Conservation (phyloP, 768 basidiomycete species). For the Kondoa subrosea region DNA sequence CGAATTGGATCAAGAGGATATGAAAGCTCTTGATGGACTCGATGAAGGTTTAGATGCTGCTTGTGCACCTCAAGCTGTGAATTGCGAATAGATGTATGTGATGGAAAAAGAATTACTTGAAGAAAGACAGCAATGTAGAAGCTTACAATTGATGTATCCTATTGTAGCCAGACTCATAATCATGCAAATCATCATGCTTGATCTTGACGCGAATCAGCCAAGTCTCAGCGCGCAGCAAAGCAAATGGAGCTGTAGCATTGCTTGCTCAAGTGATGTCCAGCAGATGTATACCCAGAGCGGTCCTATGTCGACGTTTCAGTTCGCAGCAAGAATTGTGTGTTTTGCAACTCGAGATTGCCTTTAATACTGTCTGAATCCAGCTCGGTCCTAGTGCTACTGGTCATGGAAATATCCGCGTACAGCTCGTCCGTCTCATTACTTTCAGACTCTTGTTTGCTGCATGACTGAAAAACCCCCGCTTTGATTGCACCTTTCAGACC, state of each 20-base stretch:
- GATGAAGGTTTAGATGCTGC: constrained; percentile 41
- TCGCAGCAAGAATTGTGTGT: background rate
- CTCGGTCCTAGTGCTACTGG: background rate
- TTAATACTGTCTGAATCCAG: no score
- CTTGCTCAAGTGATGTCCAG: no score
- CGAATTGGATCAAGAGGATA: constrained; percentile 49
- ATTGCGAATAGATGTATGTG: background rate
- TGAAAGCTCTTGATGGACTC: constrained; percentile 48
- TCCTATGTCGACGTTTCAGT: background rate
- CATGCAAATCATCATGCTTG: no score
- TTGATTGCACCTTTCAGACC: background rate
- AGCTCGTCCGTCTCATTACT: background rate
- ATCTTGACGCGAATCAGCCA: no score
- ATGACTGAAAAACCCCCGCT: background rate
- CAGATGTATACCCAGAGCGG: no score
- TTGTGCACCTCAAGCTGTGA: background rate
- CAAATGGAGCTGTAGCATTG: no score
- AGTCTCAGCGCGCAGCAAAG: no score
- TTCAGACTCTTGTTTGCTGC: background rate
- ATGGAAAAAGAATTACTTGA: no score
- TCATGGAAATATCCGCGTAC: background rate
- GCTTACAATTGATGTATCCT: no score
- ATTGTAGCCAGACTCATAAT: no score
- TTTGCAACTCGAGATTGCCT: no score
- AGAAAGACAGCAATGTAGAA: no score